Evolutionary conservation across 2,329 filamentous ascomycete species (phyloP).

Genomic region (Epichloe coenophiala): DNA sequence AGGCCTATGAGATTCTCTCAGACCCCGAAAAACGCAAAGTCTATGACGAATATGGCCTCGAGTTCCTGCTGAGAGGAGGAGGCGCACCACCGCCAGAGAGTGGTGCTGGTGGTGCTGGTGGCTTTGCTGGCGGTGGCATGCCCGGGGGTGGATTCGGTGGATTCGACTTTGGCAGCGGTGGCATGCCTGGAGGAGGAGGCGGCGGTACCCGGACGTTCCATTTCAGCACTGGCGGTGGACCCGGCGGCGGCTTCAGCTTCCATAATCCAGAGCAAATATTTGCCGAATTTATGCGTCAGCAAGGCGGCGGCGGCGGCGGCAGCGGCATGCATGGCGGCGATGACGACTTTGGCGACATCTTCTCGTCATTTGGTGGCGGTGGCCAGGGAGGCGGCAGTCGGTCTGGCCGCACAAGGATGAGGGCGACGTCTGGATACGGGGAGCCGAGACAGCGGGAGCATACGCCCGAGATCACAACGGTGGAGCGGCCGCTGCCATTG

Average conservation of each 20-base stretch:
- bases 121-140: constrained; percentile 45
- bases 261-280: constrained; percentile 77
- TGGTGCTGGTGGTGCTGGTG: constrained; percentile 27
- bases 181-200: constrained; percentile 29
- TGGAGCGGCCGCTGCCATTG: constrained; percentile 71
- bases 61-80: constrained; percentile 78
- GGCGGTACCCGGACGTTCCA: constrained; percentile 46
- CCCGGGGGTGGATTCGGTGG: constrained; percentile 36
- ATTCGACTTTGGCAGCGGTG: constrained; percentile 38
- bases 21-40: constrained; percentile 93
- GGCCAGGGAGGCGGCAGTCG: constrained; percentile 20
- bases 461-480: constrained; percentile 78
- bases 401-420: constrained; percentile 27
- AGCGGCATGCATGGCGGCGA: constrained; percentile 26
- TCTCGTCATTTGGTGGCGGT: constrained; percentile 34
- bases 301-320: constrained; percentile 14
- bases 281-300: constrained; percentile 58
- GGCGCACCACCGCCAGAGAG: constrained; percentile 47
- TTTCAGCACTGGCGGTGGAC: constrained; percentile 44
- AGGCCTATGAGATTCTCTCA: constrained; percentile 95
- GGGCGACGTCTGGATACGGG: constrained; percentile 25
- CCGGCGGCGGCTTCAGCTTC: constrained; percentile 60
- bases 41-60: constrained; percentile 89
- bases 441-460: constrained; percentile 17
- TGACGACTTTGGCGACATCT: constrained; percentile 40